phyloP scores from a whole-genome alignment of 2,329 filamentous ascomycete genomes.

The Colletotrichum paranaense region DNA sequence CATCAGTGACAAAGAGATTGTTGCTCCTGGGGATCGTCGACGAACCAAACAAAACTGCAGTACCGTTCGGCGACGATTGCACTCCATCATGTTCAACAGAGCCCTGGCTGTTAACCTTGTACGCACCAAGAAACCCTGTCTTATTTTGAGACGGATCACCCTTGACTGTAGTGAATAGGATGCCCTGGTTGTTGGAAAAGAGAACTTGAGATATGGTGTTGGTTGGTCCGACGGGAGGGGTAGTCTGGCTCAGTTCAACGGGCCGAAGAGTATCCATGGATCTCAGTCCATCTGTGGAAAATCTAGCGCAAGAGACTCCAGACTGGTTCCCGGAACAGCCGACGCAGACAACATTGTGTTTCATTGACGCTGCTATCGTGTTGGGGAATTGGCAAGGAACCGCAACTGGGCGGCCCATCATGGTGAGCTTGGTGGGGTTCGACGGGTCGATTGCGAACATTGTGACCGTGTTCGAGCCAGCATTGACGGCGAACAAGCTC shows the following conservation, averaged over 20 bases:
- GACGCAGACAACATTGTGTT: conserved; percentile 57
- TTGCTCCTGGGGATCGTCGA: conserved; percentile 54
- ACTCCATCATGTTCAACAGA: conserved; percentile 40
- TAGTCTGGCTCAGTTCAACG: conserved; percentile 65
- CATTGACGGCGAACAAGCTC: conserved; percentile 66
- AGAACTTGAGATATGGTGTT: conserved; percentile 71
- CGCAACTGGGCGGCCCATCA: conserved; percentile 54
- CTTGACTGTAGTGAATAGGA: conserved; percentile 69
- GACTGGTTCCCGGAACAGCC: conserved; percentile 55
- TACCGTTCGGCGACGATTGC: conserved; percentile 61
- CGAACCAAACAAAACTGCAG: conserved; percentile 68
- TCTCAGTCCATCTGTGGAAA: conserved; percentile 50
- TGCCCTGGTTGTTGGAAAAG: conserved; percentile 65
- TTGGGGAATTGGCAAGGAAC: conserved; percentile 64
- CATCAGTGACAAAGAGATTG: conserved; percentile 66
- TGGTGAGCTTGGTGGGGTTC: conserved; percentile 56
- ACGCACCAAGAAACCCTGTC: conserved; percentile 66
- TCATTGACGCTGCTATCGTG: conserved; percentile 59
- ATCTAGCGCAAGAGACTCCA: conserved; percentile 57
- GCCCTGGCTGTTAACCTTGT: conserved; percentile 49
- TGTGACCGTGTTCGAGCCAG: conserved; percentile 63
- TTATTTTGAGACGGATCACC: conserved; percentile 66
- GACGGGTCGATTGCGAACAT: conserved; percentile 57
- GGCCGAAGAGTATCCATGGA: conserved; percentile 57
- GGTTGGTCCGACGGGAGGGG: conserved; percentile 66